Percentiles rank a stretch among this genome's conserved stretches.
Conservation (phyloP, 139 green algal species). For the Medakamo hakoo region DNA sequence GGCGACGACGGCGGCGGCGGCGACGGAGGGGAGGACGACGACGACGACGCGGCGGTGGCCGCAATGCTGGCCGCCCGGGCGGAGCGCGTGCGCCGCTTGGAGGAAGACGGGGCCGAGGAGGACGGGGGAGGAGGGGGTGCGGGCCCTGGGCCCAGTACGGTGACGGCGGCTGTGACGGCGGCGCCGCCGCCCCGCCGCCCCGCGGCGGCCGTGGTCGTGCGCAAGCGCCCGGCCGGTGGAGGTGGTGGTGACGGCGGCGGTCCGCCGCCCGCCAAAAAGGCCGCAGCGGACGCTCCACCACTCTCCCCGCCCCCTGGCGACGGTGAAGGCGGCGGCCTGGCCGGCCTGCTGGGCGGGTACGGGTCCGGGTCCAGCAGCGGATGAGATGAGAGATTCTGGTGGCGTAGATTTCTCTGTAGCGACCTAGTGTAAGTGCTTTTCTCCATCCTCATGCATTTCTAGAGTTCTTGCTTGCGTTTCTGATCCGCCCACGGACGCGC, state of each 20-base stretch:
- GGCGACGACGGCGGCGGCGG: constrained; percentile 5
- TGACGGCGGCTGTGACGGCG: neutral
- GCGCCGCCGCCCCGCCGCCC: too few relatives aligned
- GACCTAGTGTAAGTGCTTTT: neutral
- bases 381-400: neutral
- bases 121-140: neutral
- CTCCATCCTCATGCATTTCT: neutral
- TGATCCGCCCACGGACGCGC: too few relatives aligned
- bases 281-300: too few relatives aligned
- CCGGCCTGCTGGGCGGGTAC: neutral
- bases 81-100: constrained; percentile 20
- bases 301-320: neutral
- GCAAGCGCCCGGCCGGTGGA: neutral
- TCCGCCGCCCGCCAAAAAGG: neutral
- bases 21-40: constrained; percentile 18
- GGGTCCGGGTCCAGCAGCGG: neutral
- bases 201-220: neutral
- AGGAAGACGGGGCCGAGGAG: constrained; percentile 13
- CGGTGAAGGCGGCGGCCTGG: neutral
- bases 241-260: neutral
- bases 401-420: neutral
- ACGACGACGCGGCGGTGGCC: constrained; percentile 46
- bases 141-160: neutral
- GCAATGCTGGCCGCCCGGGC: constrained; percentile 41
- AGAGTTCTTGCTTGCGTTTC: neutral